Base-by-base conservation (phyloP, 768 basidiomycete species). In the Auriscalpium vulgare region DNA sequence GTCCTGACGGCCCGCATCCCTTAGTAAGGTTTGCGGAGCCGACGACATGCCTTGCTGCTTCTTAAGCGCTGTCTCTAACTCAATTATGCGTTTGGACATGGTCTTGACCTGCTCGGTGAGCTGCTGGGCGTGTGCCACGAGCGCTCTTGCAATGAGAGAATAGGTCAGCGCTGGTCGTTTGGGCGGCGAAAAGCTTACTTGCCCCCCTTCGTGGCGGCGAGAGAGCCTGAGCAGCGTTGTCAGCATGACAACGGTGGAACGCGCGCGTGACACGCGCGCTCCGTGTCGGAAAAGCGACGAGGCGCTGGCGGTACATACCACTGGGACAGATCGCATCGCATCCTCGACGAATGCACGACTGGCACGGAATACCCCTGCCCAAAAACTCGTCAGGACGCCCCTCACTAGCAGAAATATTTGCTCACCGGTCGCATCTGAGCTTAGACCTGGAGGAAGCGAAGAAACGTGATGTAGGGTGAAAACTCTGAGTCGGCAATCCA, bases 171-270 rank as follows among this genome's bases (percentile, higher is more conserved):
- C 29, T 29, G 29, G 29, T 29, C 29, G 29, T 29, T 29, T 29
- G 29, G 29, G 29, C 4, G 29, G 13, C 21, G 29, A 29, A 29
- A 2, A 29, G 29, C 29, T 29, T 7, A 79, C 80, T 80, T 80
- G 69, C 79, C 81, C 56, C 80, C 79, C 62, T 80, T 81, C 45
- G 78, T 81, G 23, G 80, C 78, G 6, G 76, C 69, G 59, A 81
- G 62, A 29, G 75, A 78, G 36, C 78, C 80, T 72, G 56, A 5
- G 29, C 29, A 5, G 45, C 29, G 34, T 8, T 11, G 1, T 16
- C 29, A 11, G 50, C 9, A 29, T 29, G 7, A 19, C 6, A 51
- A 29, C 29, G 29, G 29, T 29, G 29, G 29, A 29, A 29, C 5
- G 29, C 29, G 29, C 29, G 29, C 29, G 4, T 29, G 7, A 4